Percentiles rank a stretch among this genome's conserved stretches.
These are phyloP conservation scores for Zymoseptoria ardabiliae DNA, from an alignment of 2,329 filamentous ascomycete genomes.

Conservation along the genomic window DNA sequence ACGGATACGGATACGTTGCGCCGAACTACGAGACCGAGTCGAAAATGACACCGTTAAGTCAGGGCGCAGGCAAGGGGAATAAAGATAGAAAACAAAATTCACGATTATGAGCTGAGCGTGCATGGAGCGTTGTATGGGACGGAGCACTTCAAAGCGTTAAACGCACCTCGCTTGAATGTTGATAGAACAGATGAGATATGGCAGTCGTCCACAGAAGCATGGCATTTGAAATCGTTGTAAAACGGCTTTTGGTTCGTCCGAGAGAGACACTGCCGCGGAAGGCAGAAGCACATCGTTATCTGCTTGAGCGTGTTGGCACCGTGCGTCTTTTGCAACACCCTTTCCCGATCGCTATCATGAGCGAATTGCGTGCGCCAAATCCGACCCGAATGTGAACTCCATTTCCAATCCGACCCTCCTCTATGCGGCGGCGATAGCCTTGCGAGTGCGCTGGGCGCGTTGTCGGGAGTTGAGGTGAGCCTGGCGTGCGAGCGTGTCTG, in stretches of 20 bases:
- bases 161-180: background rate
- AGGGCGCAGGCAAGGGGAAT: conserved; percentile 3
- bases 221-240: background rate
- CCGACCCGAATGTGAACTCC: conserved; percentile 8
- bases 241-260: conserved; percentile 7
- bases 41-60: conserved; percentile 1
- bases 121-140: background rate
- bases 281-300: conserved; percentile 9
- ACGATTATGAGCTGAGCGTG: conserved; percentile 8
- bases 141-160: background rate
- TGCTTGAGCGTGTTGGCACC: conserved; percentile 4
- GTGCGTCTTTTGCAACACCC: conserved; percentile 5
- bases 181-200: background rate
- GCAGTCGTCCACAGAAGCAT: background rate
- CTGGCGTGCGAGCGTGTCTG: conserved; percentile 54
- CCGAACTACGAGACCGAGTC: conserved; percentile 15
- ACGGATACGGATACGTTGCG: conserved; percentile 31
- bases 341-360: conserved; percentile 4
- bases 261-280: conserved; percentile 9
- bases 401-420: conserved; percentile 7
- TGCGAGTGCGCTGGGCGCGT: conserved; percentile 63
- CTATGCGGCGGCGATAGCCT: conserved; percentile 47
- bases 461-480: conserved; percentile 79
- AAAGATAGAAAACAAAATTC: conserved; percentile 12
- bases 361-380: conserved; percentile 8